phyloP scores from a whole-genome alignment of 805 yeast genomes.

The Grigorovia yakushimaensis region DNA sequence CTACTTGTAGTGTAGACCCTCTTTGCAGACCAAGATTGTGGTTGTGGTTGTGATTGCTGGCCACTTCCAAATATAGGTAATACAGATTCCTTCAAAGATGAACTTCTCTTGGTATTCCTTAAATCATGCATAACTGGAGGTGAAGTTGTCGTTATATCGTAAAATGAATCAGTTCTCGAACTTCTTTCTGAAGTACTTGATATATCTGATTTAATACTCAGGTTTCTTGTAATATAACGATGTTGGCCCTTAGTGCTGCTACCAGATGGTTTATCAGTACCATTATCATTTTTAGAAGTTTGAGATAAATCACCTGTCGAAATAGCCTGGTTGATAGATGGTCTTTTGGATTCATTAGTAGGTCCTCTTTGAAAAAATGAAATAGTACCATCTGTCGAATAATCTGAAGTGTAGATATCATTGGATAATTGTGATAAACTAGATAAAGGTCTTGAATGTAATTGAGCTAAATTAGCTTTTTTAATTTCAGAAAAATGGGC shows the following conservation, averaged over 20 bases:
- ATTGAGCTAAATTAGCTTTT: constrained; percentile 7
- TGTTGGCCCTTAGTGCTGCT: constrained; percentile 2
- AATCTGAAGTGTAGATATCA: constrained; percentile 41
- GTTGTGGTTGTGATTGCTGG: constrained; percentile 6
- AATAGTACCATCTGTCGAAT: constrained; percentile 33
- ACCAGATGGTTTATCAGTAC: not conserved
- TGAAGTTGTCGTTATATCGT: constrained; percentile 31
- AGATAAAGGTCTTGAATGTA: constrained; percentile 39
- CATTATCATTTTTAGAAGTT: not conserved
- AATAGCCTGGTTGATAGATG: constrained; percentile 4
- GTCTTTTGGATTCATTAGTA: constrained; percentile 2
- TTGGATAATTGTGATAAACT: constrained; percentile 42
- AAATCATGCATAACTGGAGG: constrained; percentile 11
- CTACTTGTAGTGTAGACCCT: constrained; percentile 9
- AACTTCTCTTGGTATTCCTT: not conserved
- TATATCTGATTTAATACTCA: constrained; percentile 30
- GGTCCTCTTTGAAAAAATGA: constrained; percentile 5
- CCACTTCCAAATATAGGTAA: constrained; percentile 16
- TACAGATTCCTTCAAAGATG: constrained; percentile 13
- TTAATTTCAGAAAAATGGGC: constrained; percentile 9
- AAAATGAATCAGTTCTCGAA: constrained; percentile 32
- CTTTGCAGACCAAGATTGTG: constrained; percentile 8
- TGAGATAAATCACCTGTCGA: constrained; percentile 7
- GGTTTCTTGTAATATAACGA: constrained; percentile 25
- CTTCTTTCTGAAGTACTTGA: constrained; percentile 33